Conservation (phyloP, 768 basidiomycete genomes). For the Leccinum disarticulatum region DNA sequence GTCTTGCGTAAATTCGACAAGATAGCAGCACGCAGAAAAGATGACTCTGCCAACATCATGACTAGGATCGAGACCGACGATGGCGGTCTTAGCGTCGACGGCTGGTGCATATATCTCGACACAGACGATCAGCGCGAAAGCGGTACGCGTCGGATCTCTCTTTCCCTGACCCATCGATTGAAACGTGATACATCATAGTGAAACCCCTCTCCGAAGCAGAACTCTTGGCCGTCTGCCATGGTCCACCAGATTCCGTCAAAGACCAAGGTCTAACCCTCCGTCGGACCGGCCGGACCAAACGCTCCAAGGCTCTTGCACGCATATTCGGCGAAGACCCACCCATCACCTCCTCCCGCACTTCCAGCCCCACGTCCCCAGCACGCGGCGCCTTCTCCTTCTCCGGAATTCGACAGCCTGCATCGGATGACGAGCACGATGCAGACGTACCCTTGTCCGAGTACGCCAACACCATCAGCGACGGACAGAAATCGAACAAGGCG, state of each 20-base stretch:
- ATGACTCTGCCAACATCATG: slow-evolving; percentile 38
- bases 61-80: slow-evolving; percentile 68
- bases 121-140: slow-evolving; percentile 49
- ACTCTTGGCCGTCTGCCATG: slow-evolving; percentile 80
- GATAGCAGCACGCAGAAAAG: slow-evolving; percentile 40
- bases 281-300: slow-evolving; percentile 44
- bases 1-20: slow-evolving; percentile 91
- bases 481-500: slow-evolving; percentile 25
- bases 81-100: slow-evolving; percentile 78
- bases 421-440: slow-evolving; percentile 40
- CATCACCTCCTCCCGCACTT: slow-evolving; percentile 19
- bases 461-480: slow-evolving; percentile 26
- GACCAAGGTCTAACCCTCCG: slow-evolving; percentile 79
- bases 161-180: neutral
- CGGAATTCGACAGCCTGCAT: slow-evolving; percentile 9
- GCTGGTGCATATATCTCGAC: slow-evolving; percentile 85
- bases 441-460: slow-evolving; percentile 35
- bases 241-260: slow-evolving; percentile 72
- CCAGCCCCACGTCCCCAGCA: slow-evolving; percentile 38
- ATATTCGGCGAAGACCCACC: slow-evolving; percentile 51
- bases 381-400: slow-evolving; percentile 16
- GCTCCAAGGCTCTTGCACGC: slow-evolving; percentile 41
- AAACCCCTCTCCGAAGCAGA: slow-evolving; percentile 79
- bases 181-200: slow-evolving; percentile 37
- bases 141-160: slow-evolving; percentile 38